Evolutionary conservation across 768 basidiomycete genomes (phyloP).

Genomic region (Russula sp.): DNA sequence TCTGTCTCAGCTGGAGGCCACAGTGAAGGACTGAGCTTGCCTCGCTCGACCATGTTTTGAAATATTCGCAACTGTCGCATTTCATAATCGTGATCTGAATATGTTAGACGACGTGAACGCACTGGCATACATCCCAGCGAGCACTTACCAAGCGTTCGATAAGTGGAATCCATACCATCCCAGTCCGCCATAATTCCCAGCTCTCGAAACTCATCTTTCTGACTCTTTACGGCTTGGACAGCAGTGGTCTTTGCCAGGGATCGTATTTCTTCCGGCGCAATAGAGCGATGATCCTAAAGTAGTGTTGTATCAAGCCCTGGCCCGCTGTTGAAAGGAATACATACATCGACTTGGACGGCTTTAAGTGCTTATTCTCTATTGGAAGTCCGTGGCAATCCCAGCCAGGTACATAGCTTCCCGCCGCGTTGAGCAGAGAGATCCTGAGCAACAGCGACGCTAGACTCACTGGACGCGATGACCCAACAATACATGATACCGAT

Average conservation of each 20-base stretch:
- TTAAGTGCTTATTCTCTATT: constrained; percentile 93
- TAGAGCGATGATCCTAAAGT: constrained; percentile 50
- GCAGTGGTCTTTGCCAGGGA: constrained; percentile 70
- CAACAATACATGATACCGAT: constrained; percentile 76
- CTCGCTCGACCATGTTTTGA: constrained; percentile 82
- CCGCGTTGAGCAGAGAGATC: constrained; percentile 11
- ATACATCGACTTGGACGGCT: constrained; percentile 57
- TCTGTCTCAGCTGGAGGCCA: background rate
- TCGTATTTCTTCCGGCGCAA: constrained; percentile 64
- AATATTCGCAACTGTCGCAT: constrained; percentile 85
- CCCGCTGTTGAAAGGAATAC: constrained; percentile 7
- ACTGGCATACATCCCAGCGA: background rate
- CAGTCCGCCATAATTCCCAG: constrained; percentile 94
- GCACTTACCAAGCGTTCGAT: constrained; percentile 76
- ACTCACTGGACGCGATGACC: constrained; percentile 81
- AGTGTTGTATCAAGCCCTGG: background rate
- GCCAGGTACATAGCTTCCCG: constrained; percentile 80
- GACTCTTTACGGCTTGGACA: constrained; percentile 64
- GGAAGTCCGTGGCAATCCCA: constrained; percentile 99
- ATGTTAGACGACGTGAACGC: background rate
- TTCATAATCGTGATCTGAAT: constrained; percentile 78
- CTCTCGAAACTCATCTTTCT: constrained; percentile 74
- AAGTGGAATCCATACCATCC: constrained; percentile 59
- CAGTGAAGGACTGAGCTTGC: constrained; percentile 38
- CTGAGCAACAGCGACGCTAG: constrained; percentile 12